phyloP scores from a whole-genome alignment of 2,329 filamentous ascomycete genomes.

The Trichothecium sympodiale region DNA sequence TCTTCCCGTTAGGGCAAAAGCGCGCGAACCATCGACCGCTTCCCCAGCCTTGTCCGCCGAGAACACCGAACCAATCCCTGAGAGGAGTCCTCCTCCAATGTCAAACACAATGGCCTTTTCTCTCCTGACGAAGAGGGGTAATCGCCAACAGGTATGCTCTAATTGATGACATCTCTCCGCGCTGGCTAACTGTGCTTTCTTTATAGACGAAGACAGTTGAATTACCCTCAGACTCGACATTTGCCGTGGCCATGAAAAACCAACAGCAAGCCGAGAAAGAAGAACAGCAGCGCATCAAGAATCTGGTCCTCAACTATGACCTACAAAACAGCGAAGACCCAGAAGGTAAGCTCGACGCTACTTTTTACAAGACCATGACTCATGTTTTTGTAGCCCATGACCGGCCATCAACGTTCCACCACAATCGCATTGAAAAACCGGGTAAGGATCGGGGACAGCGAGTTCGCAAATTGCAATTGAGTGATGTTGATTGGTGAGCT shows the following conservation, averaged over 20 bases:
- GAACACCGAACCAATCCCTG: conserved; percentile 9
- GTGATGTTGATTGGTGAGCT: conserved; percentile 85
- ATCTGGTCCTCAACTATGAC: conserved; percentile 91
- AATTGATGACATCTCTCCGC: neutral
- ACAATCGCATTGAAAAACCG: conserved; percentile 45
- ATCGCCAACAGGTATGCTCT: conserved; percentile 68
- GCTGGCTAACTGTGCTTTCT: conserved; percentile 7
- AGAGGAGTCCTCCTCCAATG: conserved; percentile 6
- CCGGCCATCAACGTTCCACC: conserved; percentile 33
- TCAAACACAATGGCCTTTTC: conserved; percentile 84
- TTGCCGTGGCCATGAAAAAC: conserved; percentile 90
- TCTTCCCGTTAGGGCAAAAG: conserved; percentile 70
- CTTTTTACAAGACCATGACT: conserved; percentile 13
- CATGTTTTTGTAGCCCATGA: conserved; percentile 35
- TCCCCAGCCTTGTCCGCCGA: conserved; percentile 8
- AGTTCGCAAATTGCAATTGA: conserved; percentile 82
- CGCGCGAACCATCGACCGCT: conserved; percentile 41
- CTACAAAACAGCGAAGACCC: conserved; percentile 71
- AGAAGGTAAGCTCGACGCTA: conserved; percentile 60
- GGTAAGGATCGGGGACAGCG: conserved; percentile 64
- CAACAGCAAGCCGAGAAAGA: conserved; percentile 92
- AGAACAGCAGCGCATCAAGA: conserved; percentile 98
- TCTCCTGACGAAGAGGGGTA: conserved; percentile 88
- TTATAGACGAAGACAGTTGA: conserved; percentile 78
- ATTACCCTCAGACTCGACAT: conserved; percentile 80